Evolutionary conservation across 164 flowering plant genomes (phyloP).

Genomic region (Dillenia turbinata): DNA sequence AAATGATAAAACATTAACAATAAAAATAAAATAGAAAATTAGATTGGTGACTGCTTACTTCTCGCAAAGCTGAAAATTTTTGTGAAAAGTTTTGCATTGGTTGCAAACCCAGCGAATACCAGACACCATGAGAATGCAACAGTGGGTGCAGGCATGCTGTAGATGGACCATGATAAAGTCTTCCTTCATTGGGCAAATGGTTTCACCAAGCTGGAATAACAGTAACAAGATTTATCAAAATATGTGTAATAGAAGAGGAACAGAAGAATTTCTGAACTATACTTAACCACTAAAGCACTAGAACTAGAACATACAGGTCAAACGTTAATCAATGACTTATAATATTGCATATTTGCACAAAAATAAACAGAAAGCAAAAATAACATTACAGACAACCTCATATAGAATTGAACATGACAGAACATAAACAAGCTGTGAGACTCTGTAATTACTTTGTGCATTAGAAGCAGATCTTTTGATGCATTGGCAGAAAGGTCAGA

Average conservation of each 20-base stretch:
- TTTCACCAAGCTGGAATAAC: conserved; percentile 82
- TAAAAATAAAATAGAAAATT: too few relatives aligned
- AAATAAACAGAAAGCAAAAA: conserved; percentile 2
- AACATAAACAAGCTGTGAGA: not conserved
- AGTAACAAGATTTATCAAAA: not conserved
- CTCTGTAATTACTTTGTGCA: conserved; percentile 68
- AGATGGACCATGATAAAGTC: conserved; percentile 99
- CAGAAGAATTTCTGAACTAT: too few relatives aligned
- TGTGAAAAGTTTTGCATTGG: conserved; percentile 87
- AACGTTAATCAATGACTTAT: not conserved
- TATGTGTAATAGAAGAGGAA: too few relatives aligned
- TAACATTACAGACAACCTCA: not conserved
- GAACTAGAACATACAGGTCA: too few relatives aligned
- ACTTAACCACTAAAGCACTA: too few relatives aligned
- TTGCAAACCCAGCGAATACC: conserved; percentile 91
- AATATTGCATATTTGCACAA: not conserved
- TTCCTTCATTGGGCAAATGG: conserved; percentile 93
- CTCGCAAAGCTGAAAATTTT: conserved; percentile 89
- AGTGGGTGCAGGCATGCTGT: conserved; percentile 86
- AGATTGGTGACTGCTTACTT: conserved; percentile 46
- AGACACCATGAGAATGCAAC: conserved; percentile 78
- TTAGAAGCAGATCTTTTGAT: conserved; percentile 81
- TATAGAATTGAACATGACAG: not conserved
- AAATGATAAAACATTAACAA: too few relatives aligned
- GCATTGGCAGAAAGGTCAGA: conserved; percentile 86